Evolutionary conservation across 2,329 filamentous ascomycete species (phyloP).

Genomic region (Apiospora phragmitis): DNA sequence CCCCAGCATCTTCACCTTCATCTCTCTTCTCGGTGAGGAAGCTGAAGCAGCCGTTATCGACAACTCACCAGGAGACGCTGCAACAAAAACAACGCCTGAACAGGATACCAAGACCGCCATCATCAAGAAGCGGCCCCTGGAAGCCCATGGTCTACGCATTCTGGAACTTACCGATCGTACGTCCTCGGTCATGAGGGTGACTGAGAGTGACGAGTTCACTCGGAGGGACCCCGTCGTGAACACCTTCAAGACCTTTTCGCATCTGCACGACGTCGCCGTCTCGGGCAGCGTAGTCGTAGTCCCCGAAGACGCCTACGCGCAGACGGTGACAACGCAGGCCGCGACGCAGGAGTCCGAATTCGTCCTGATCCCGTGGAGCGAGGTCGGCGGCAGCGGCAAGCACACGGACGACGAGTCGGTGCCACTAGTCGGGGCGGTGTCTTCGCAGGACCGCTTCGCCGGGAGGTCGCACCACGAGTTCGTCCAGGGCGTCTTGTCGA

Average conservation of each 20-base stretch:
- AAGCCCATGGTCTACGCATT: slow-evolving; percentile 83
- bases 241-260: slow-evolving; percentile 85
- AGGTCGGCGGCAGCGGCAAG: slow-evolving; percentile 64
- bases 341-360: slow-evolving; percentile 71
- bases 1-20: slow-evolving; percentile 77
- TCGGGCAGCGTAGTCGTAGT: slow-evolving; percentile 80
- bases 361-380: slow-evolving; percentile 86
- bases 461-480: slow-evolving; percentile 70
- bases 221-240: slow-evolving; percentile 83
- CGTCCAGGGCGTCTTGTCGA: slow-evolving; percentile 65
- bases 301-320: slow-evolving; percentile 75
- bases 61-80: slow-evolving; percentile 17
- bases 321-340: slow-evolving; percentile 71
- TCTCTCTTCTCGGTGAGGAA: slow-evolving; percentile 71
- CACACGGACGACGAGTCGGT: slow-evolving; percentile 58
- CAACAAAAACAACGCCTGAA: slow-evolving; percentile 21
- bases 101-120: slow-evolving; percentile 23
- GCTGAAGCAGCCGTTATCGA: slow-evolving; percentile 15
- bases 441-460: slow-evolving; percentile 59
- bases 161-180: slow-evolving; percentile 88
- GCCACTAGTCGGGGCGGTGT: slow-evolving; percentile 34
- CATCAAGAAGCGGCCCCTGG: slow-evolving; percentile 51
- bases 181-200: slow-evolving; percentile 92
- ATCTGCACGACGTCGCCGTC: slow-evolving; percentile 79
- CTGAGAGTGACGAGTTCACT: slow-evolving; percentile 74